A percentile compares a stretch with the other conserved stretches of the same genome.
phyloP scores from a whole-genome alignment of 148 eudicot species.

The Oxyria digyna region DNA sequence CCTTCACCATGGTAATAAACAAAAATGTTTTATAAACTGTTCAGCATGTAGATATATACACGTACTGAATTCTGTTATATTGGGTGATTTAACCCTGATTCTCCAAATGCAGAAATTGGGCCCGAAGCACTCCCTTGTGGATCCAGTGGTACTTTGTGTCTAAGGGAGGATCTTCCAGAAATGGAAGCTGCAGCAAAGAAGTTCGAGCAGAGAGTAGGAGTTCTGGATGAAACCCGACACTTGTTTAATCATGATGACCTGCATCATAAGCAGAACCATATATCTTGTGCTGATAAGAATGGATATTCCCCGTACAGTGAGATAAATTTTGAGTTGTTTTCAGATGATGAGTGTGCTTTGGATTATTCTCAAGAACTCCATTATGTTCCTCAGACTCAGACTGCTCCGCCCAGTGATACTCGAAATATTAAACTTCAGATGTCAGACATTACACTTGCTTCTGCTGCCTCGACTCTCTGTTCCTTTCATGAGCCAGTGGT shows the following conservation, averaged over 20 bases:
- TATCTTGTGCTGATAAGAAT: slow-evolving; percentile 34
- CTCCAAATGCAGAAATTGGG: slow-evolving; percentile 32
- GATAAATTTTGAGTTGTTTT: slow-evolving; percentile 15
- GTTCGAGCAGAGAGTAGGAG: slow-evolving; percentile 56
- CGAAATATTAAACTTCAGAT: slow-evolving; percentile 13
- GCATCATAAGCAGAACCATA: slow-evolving; percentile 4
- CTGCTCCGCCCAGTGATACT: slow-evolving; percentile 6
- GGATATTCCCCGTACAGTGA: slow-evolving; percentile 67
- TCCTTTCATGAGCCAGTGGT: slow-evolving; percentile 20
- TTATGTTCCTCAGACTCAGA: slow-evolving; percentile 7
- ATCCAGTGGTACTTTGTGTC: slow-evolving; percentile 27
- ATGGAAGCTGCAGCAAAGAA: slow-evolving; percentile 69
- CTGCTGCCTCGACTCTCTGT: slow-evolving; percentile 41
- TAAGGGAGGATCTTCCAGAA: slow-evolving; percentile 54
- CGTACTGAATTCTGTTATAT: not conserved
- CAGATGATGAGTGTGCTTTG: slow-evolving; percentile 5
- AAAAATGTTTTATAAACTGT: not conserved
- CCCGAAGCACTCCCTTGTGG: slow-evolving; percentile 59
- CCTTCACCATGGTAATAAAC: slow-evolving; percentile 72
- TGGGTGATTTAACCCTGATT: not conserved
- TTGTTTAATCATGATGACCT: slow-evolving; percentile 9
- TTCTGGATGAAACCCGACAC: slow-evolving; percentile 29
- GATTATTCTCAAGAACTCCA: slow-evolving; percentile 17
- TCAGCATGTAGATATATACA: not conserved
- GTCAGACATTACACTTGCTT: slow-evolving; percentile 40